phyloP scores from a whole-genome alignment of 2,329 filamentous ascomycete species.

The Aspergillus sp. region DNA sequence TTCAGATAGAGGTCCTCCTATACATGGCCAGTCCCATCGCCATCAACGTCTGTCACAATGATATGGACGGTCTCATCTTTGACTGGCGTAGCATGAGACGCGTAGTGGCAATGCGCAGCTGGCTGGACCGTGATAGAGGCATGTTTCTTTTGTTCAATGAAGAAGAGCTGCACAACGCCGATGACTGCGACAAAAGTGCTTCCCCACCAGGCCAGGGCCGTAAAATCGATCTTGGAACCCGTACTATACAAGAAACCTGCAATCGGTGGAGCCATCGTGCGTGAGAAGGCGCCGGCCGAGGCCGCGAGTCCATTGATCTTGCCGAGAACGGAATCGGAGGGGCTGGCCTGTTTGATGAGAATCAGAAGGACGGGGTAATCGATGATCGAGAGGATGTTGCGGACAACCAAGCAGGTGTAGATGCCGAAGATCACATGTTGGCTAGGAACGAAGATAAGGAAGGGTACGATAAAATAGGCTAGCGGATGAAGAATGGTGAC shows the following conservation, averaged over 20 bases:
- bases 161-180: constrained; percentile 59
- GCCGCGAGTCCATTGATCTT: constrained; percentile 73
- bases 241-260: constrained; percentile 67
- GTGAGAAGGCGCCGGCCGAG: constrained; percentile 68
- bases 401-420: constrained; percentile 65
- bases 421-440: constrained; percentile 61
- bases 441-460: constrained; percentile 61
- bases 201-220: constrained; percentile 65
- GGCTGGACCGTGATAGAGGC: constrained; percentile 42
- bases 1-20: not conserved
- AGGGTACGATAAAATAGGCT: constrained; percentile 69
- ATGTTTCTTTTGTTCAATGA: constrained; percentile 53
- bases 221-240: constrained; percentile 59
- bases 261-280: constrained; percentile 69
- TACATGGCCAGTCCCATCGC: not conserved
- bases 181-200: constrained; percentile 58
- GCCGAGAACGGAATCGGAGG: constrained; percentile 62
- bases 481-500: constrained; percentile 68
- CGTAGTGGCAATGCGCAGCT: constrained; percentile 32
- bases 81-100: constrained; percentile 18
- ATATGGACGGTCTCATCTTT: constrained; percentile 32
- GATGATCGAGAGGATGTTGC: constrained; percentile 69
- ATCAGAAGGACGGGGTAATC: constrained; percentile 70
- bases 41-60: constrained; percentile 29
- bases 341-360: constrained; percentile 70